phyloP scores from a whole-genome alignment of 2,329 filamentous ascomycete species.

The Metarhizium rileyi region DNA sequence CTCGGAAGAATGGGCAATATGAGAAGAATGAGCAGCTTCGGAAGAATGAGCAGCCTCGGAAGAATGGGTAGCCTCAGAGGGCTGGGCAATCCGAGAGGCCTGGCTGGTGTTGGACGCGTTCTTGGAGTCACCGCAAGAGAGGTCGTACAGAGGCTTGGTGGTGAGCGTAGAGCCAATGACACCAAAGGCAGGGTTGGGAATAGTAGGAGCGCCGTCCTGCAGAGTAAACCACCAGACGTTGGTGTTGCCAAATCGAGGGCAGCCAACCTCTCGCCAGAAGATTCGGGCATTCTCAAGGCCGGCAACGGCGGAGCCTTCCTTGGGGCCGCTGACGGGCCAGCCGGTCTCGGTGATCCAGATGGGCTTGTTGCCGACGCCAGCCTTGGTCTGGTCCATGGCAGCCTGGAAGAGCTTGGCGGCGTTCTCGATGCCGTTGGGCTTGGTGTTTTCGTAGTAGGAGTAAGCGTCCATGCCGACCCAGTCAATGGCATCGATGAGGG shows the following conservation, averaged over 20 bases:
- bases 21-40: too few relatives aligned
- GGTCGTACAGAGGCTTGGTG: constrained; percentile 50
- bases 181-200: constrained; percentile 61
- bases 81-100: background rate
- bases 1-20: too few relatives aligned
- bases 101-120: constrained; percentile 5
- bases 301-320: constrained; percentile 52
- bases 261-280: constrained; percentile 76
- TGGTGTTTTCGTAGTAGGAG: constrained; percentile 69
- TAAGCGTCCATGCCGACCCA: constrained; percentile 81
- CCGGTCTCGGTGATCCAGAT: constrained; percentile 87
- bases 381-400: constrained; percentile 50
- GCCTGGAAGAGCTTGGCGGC: constrained; percentile 58
- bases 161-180: constrained; percentile 47
- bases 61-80: too few relatives aligned
- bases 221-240: constrained; percentile 74
- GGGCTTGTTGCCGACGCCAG: constrained; percentile 53
- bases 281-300: constrained; percentile 58
- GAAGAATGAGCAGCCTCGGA: too few relatives aligned
- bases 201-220: constrained; percentile 51
- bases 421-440: constrained; percentile 54
- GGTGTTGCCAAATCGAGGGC: constrained; percentile 53
- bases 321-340: constrained; percentile 66
- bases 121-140: constrained; percentile 40
- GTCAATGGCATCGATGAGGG: constrained; percentile 60